Conservation (phyloP, 352 stramenopile species). For the Bremia lactucae region DNA sequence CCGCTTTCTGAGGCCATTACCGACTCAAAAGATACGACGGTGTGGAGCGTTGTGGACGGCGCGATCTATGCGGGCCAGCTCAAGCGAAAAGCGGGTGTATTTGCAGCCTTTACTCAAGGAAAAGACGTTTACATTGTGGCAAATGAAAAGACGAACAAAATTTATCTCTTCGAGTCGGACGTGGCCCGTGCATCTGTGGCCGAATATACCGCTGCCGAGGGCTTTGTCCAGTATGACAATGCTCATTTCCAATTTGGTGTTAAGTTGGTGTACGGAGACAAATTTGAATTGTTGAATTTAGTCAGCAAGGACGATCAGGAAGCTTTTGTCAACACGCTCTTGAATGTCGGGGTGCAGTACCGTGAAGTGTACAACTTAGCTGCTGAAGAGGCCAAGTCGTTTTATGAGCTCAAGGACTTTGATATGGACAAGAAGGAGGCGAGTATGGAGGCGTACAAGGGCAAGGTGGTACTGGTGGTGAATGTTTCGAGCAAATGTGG, state of each 20-base stretch:
- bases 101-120: slow-evolving; percentile 40
- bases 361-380: slow-evolving; percentile 31
- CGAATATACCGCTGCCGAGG: slow-evolving; percentile 22
- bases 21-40: slow-evolving; percentile 21
- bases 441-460: slow-evolving; percentile 54
- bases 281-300: slow-evolving; percentile 33
- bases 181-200: slow-evolving; percentile 16
- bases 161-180: slow-evolving; percentile 37
- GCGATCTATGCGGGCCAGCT: slow-evolving; percentile 29
- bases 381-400: slow-evolving; percentile 30
- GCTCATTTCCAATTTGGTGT: slow-evolving; percentile 36
- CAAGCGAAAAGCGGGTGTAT: slow-evolving; percentile 52
- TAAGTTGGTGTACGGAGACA: slow-evolving; percentile 29
- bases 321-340: slow-evolving; percentile 34
- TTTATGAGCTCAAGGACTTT: slow-evolving; percentile 76
- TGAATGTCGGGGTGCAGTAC: slow-evolving; percentile 43
- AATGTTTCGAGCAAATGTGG: slow-evolving; percentile 84
- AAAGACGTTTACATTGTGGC: slow-evolving; percentile 43
- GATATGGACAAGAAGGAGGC: slow-evolving; percentile 62
- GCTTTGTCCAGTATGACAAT: slow-evolving; percentile 35
- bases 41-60: slow-evolving; percentile 27
- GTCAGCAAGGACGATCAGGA: slow-evolving; percentile 34
- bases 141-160: slow-evolving; percentile 32
- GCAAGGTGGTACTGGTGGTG: slow-evolving; percentile 56
- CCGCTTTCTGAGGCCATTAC: slow-evolving; percentile 26